Evolutionary conservation across 352 stramenopile species (phyloP).

Genomic region (Salisapilia sapeloensis): DNA sequence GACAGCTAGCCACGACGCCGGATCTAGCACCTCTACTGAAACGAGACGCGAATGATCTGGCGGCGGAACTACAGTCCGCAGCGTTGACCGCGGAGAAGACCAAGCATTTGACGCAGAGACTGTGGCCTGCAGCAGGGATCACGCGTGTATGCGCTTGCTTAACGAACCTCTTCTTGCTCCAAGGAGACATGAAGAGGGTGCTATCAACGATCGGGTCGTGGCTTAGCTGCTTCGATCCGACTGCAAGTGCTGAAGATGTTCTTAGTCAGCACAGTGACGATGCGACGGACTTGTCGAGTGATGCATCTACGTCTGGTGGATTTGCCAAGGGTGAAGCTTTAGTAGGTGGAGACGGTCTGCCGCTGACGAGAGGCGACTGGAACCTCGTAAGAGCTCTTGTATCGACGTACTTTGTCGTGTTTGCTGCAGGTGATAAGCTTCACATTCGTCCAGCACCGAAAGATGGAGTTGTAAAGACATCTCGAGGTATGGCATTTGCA

Average conservation of each 20-base stretch:
- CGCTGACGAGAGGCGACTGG: conserved; percentile 68
- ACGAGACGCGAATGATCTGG: conserved; percentile 43
- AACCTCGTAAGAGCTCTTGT: conserved; percentile 64
- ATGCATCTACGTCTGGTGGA: conserved; percentile 4
- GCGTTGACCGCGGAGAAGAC: conserved; percentile 48
- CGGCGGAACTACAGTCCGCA: conserved; percentile 40
- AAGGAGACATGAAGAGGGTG: conserved; percentile 43
- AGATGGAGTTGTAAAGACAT: conserved; percentile 4
- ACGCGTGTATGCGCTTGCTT: conserved; percentile 66
- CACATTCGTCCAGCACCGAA: conserved; percentile 18
- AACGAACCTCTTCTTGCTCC: conserved; percentile 51
- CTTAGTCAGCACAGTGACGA: conserved; percentile 8
- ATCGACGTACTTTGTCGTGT: conserved; percentile 63
- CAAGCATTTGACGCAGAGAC: conserved; percentile 22
- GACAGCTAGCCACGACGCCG: conserved; percentile 31
- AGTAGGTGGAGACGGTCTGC: conserved; percentile 57
- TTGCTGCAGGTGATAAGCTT: conserved; percentile 24
- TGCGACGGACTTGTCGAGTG: conserved; percentile 9
- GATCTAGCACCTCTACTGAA: conserved; percentile 45
- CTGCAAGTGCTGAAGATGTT: conserved; percentile 19
- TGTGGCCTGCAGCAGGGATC: conserved; percentile 68
- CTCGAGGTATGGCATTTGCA: conserved; percentile 23
- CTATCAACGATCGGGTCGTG: conserved; percentile 32
- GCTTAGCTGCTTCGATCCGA: conserved; percentile 68
- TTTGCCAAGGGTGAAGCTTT: conserved; percentile 55